Evolutionary conservation across 2,329 filamentous ascomycete genomes (phyloP).

Genomic region (Paecilomyces fulvus): DNA sequence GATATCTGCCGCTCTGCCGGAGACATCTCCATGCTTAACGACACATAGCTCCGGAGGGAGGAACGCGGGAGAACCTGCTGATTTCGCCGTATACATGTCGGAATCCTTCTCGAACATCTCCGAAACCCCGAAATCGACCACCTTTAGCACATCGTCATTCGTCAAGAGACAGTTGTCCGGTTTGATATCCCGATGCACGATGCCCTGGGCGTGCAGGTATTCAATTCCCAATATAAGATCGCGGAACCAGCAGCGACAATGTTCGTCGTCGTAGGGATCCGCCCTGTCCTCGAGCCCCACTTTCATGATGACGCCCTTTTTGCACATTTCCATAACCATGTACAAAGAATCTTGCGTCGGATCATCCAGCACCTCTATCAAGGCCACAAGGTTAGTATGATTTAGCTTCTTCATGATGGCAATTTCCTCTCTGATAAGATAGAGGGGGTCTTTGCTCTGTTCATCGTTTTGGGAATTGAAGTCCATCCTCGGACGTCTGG

Average conservation of each 20-base stretch:
- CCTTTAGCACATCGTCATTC: slow-evolving; percentile 85
- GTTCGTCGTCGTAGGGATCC: slow-evolving; percentile 72
- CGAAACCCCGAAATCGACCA: slow-evolving; percentile 97
- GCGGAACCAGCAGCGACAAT: slow-evolving; percentile 84
- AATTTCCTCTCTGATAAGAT: slow-evolving; percentile 89
- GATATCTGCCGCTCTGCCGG: slow-evolving; percentile 83
- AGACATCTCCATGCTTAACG: slow-evolving; percentile 75
- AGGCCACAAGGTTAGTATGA: slow-evolving; percentile 83
- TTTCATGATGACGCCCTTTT: slow-evolving; percentile 95
- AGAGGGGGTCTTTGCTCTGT: slow-evolving; percentile 61
- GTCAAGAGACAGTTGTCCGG: slow-evolving; percentile 92
- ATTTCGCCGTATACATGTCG: slow-evolving; percentile 86
- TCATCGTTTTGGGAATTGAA: slow-evolving; percentile 53
- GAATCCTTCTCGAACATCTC: slow-evolving; percentile 92
- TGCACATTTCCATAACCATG: slow-evolving; percentile 99
- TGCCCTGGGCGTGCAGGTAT: slow-evolving; percentile 88
- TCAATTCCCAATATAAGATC: slow-evolving; percentile 93
- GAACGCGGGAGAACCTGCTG: slow-evolving; percentile 89
- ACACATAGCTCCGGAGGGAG: slow-evolving; percentile 88
- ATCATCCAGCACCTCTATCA: slow-evolving; percentile 93
- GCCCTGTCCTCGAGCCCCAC: slow-evolving; percentile 78
- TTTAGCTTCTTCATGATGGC: slow-evolving; percentile 99
- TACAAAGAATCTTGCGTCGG: slow-evolving; percentile 92
- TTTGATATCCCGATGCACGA: slow-evolving; percentile 95
- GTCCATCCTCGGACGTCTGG: slow-evolving; percentile 46